These are phyloP conservation scores for Fusarium chlamydosporum DNA, from an alignment of 2,329 filamentous ascomycete genomes.

Conservation along the genomic window DNA sequence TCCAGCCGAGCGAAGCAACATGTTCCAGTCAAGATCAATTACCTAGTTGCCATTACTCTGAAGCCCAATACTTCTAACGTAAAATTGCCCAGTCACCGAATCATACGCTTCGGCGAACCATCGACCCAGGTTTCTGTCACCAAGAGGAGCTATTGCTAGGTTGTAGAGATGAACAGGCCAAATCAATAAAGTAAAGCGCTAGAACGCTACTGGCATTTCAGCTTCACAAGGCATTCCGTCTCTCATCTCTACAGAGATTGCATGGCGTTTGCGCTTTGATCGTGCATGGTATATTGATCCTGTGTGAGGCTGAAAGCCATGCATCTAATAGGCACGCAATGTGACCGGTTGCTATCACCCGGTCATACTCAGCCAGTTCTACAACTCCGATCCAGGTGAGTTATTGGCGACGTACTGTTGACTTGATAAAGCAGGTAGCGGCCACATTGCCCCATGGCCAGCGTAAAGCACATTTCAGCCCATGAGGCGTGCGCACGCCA, in stretches of 20 bases:
- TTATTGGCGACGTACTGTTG: background rate
- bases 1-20: conserved; percentile 12
- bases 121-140: background rate
- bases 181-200: background rate
- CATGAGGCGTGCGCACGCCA: conserved; percentile 1
- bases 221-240: background rate
- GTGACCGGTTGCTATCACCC: no score
- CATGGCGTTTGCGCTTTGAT: conserved; percentile 11
- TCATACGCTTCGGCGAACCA: background rate
- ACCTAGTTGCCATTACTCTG: background rate
- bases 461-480: background rate
- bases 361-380: background rate
- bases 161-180: background rate
- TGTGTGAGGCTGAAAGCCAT: conserved; percentile 10
- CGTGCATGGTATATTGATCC: background rate
- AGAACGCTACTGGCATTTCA: background rate
- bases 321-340: conserved; percentile 2
- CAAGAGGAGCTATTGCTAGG: conserved; percentile 1
- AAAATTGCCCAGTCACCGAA: background rate
- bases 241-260: conserved; percentile 1
- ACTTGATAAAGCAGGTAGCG: background rate
- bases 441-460: background rate
- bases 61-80: conserved; percentile 3
- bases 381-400: background rate
- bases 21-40: background rate